Base-by-base conservation (phyloP, 2,329 filamentous ascomycete genomes). In the Sporothrix globosa region DNA sequence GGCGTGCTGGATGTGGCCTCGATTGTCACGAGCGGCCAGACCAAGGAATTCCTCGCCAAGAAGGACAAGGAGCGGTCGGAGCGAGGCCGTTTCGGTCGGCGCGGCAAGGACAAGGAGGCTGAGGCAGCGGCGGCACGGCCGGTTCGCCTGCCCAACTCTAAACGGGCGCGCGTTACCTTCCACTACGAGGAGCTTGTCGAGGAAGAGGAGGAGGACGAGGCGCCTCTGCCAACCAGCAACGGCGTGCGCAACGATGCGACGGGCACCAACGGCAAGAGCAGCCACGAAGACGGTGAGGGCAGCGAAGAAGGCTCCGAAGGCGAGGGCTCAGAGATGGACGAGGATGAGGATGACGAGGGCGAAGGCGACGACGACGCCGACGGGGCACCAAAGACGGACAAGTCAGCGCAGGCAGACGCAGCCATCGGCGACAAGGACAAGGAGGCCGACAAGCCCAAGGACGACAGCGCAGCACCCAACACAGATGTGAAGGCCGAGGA, bases 1-100 rank as follows among this genome's bases (percentile, higher is more conserved):
- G 92, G 92, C 30, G 91, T 94, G 10, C 83, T 96, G 3, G 91
- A 96, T 75, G 91, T 96, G 61, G 92, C 92, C n/a, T 91, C 87
- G 74, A 94, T 96, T 74, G 92, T 96, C 48, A 91, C 91, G 0
- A 91, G 89, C 75, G 92, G 92, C 44, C 91, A 93, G 78, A 92
- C 92, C 75, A 88, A 89, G 75, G 92, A 96, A 76, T 95, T 93
- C 75, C 82, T 96, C 6, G 92, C 91, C 11, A 92, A 92, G 80
- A 93, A 92, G 78, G 92, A 95, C 77, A 91, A 89, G 77, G 91
- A 94, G 77, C 94, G 92, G 83, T 84, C 85, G 5, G 89, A 91
- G 72, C 90, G 88, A 79, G 82, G 81, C 3, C 85, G 86, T 71
- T 83, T 85, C 27, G 88, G 86, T 74, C 91, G 90, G 76, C 84